Evolutionary conservation across 257 asterid genomes (phyloP), one percentile per base, ranked within the genome.

Genomic region (Misopates orontium): DNA sequence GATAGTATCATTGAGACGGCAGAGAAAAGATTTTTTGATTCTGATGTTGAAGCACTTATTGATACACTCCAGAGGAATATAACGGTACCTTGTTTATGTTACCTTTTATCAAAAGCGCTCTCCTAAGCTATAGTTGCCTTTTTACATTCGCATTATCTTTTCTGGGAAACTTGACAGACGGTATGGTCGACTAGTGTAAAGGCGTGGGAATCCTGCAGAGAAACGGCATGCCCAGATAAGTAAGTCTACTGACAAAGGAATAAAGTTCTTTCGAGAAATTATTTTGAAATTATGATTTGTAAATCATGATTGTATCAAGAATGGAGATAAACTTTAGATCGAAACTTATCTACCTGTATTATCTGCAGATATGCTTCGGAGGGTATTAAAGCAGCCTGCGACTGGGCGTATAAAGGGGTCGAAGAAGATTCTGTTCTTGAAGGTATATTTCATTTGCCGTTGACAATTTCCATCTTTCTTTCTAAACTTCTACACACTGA

Each of bases 311-410:
- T n/a, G n/a, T n/a, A n/a, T n/a, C n/a, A n/a, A n/a, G 13, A 8
- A 16, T 11, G 31, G 21, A 51, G 1, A 28, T 2, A 51, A 51
- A 39, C 17, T 4, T 32, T n/a, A 28, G 12, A 6, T 25, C 14
- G 17, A 28, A 20, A 10, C 14, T 31, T 23, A 65, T 42, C 18
- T 45, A 44, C 45, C 47, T 63, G 16, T 45, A 42, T 40, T 13
- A 41, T 47, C 52, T 72, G 70, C 78, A 89, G 97, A 74, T 89
- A 89, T 75, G 97, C 98, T 32, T 64, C 78, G 39, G 96, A 92
- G 78, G 85, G 96, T 45, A 89, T 89, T 32, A 83, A 82, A 77
- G 97, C 96, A 68, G 98, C 96, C 5, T 92, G 97, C 52, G 79
- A 71, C 20, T 85, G 89, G 92, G 96, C 97, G 16, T 92, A 92